A percentile compares a stretch with the other conserved stretches of the same genome.
phyloP scores from a whole-genome alignment of 345 rosid genomes.

The Odontarrhena argentea region DNA sequence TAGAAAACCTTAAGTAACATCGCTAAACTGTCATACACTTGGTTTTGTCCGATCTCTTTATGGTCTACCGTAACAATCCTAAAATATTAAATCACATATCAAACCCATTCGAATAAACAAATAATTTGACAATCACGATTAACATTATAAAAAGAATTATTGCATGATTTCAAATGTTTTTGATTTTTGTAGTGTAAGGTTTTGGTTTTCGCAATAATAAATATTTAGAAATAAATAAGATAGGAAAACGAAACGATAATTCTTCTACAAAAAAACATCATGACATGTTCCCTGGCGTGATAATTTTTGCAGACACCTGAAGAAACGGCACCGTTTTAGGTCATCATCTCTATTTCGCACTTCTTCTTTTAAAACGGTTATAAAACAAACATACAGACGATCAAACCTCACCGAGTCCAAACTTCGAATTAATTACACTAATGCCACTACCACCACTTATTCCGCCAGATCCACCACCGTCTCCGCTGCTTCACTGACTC shows the following conservation, averaged over 20 bases:
- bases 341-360: conserved; percentile 31
- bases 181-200: no score
- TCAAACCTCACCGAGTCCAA: not conserved
- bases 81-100: no score
- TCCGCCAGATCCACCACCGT: conserved; percentile 41
- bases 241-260: conserved; percentile 18
- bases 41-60: no score
- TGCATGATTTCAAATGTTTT: no score
- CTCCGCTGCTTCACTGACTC: conserved; percentile 29
- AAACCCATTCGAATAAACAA: no score
- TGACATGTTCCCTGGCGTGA: conserved; percentile 38
- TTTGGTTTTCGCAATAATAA: no score
- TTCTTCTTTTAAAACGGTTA: conserved; percentile 26
- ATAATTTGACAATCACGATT: no score
- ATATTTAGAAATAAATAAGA: not conserved
- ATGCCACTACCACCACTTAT: conserved; percentile 41
- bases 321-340: conserved; percentile 36
- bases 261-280: conserved; percentile 8
- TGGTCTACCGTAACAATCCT: no score
- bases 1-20: no score
- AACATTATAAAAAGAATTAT: no score
- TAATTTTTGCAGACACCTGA: conserved; percentile 25
- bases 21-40: no score
- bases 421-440: conserved; percentile 26
- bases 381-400: conserved; percentile 16